Evolutionary conservation across 805 yeast species (phyloP), one percentile per base, ranked within the genome.

Genomic region (Lipomyces chichibuensis): DNA sequence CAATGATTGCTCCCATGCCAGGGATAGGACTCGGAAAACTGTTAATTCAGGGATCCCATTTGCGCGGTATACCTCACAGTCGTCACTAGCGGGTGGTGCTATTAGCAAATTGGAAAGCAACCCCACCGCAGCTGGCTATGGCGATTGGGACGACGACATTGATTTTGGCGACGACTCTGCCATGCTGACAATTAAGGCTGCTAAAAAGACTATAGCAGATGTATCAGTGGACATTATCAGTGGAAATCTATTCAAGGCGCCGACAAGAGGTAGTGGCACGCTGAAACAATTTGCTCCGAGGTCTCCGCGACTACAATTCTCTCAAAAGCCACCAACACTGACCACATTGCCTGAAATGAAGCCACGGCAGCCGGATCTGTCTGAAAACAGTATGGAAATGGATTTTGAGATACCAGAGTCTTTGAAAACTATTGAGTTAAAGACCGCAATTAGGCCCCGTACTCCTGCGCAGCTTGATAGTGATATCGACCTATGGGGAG

Each of bases 381-480:
- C 25, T 9, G 71, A 68, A 29, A 29, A 7, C 11, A 65, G 63
- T 8, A 63, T 68, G 37, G 69, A 66, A 25, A 14, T 17, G 14
- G 71, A 69, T 27, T 69, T 69, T 32, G 71, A 67, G 8, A 9
- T 69, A 14, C 70, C 71, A 0, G 65, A 63, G 6, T 46, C 52
- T 39, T 33, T 65, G 53, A 54, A 57, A 6, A 32, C n/a, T 14
- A 32, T 67, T 35, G 35, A 49, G 13, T 51, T 66, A 33, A 43
- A 39, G 23, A 23, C 58, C 3, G 17, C 56, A n/a, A 20, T 53
- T 2, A 25, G 62, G 9, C 52, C 69, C 17, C 63, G 62, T 2
- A 59, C 71, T 7, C 65, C 69, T 9, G 57, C 32, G 17, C 52
- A 59, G 9, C 49, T 60, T 6, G 20, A 32, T 11, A 29, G 60